Percentiles rank a stretch among this genome's conserved stretches.
phyloP scores from a whole-genome alignment of 352 stramenopile genomes.

The Proteromonas lacertae region DNA sequence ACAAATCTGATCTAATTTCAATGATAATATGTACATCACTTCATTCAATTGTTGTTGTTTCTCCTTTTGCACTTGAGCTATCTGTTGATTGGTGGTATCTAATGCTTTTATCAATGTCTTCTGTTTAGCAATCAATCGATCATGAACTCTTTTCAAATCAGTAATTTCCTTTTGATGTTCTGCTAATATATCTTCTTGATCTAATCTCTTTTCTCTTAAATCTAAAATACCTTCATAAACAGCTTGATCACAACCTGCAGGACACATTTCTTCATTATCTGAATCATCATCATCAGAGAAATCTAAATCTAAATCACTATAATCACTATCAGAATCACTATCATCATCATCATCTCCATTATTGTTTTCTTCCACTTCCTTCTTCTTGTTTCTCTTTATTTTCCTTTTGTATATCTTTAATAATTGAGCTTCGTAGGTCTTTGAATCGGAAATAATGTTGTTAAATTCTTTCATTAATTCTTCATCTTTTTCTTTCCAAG shows the following conservation, averaged over 20 bases:
- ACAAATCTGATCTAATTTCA: slow-evolving; percentile 6
- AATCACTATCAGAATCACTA: slow-evolving; percentile 22
- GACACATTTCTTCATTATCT: slow-evolving; percentile 51
- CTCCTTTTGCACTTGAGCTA: slow-evolving; percentile 53
- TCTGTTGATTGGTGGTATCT: slow-evolving; percentile 34
- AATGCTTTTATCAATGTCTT: slow-evolving; percentile 66
- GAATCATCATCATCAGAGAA: slow-evolving; percentile 53
- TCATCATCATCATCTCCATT: slow-evolving; percentile 11
- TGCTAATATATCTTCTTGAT: slow-evolving; percentile 42
- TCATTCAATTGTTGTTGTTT: slow-evolving; percentile 29
- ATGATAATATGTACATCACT: slow-evolving; percentile 5
- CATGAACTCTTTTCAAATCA: slow-evolving; percentile 37
- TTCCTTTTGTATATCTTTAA: slow-evolving; percentile 54
- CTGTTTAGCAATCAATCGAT: slow-evolving; percentile 22
- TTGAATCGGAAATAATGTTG: slow-evolving; percentile 9
- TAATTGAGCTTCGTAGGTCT: slow-evolving; percentile 24
- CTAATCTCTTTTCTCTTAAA: slow-evolving; percentile 43
- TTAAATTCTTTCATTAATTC: slow-evolving; percentile 10
- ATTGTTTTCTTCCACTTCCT: slow-evolving; percentile 6
- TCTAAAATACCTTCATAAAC: slow-evolving; percentile 61
- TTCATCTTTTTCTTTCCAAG: slow-evolving; percentile 23
- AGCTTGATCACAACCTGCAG: slow-evolving; percentile 33
- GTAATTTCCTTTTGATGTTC: slow-evolving; percentile 42
- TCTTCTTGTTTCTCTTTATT: slow-evolving; percentile 51
- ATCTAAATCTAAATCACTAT: slow-evolving; percentile 33